A percentile compares a stretch with the other conserved stretches of the same genome.
Evolutionary conservation across 2,329 filamentous ascomycete species (phyloP).

Genomic region (Cordyceps militaris): DNA sequence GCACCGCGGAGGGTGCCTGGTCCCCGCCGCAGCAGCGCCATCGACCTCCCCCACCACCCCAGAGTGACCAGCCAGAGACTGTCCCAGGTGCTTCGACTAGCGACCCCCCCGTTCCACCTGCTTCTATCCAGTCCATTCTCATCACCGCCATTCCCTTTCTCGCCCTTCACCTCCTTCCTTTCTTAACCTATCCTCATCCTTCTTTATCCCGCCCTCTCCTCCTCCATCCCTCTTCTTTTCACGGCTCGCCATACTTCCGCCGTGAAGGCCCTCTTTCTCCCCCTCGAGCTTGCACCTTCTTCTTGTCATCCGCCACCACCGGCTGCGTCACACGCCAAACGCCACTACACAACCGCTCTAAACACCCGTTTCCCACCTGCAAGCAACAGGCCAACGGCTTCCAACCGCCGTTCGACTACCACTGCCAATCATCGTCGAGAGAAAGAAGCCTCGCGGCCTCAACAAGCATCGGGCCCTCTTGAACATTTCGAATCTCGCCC

Average conservation of each 20-base stretch:
- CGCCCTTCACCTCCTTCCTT: slow-evolving; percentile 10
- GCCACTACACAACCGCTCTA: slow-evolving; percentile 2
- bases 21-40: slow-evolving; percentile 12
- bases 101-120: slow-evolving; percentile 14
- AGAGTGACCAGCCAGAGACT: slow-evolving; percentile 8
- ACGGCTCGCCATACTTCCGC: slow-evolving; percentile 8
- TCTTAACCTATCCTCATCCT: slow-evolving; percentile 13
- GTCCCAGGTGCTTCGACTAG: slow-evolving; percentile 14
- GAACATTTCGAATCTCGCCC: neutral
- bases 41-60: slow-evolving; percentile 10
- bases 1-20: neutral
- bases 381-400: slow-evolving; percentile 10
- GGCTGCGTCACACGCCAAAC: slow-evolving; percentile 3
- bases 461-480: neutral
- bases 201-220: slow-evolving; percentile 14
- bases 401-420: neutral
- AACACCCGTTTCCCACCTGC: neutral
- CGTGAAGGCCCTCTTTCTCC: slow-evolving; percentile 13
- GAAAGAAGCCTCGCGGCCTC: slow-evolving; percentile 8
- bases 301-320: slow-evolving; percentile 1
- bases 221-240: slow-evolving; percentile 7
- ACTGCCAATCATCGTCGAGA: slow-evolving; percentile 6
- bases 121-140: slow-evolving; percentile 15
- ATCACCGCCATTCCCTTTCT: slow-evolving; percentile 13
- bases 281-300: slow-evolving; percentile 16